Evolutionary conservation across 805 yeast genomes (phyloP).

Genomic region (Hanseniaspora nectarophila): DNA sequence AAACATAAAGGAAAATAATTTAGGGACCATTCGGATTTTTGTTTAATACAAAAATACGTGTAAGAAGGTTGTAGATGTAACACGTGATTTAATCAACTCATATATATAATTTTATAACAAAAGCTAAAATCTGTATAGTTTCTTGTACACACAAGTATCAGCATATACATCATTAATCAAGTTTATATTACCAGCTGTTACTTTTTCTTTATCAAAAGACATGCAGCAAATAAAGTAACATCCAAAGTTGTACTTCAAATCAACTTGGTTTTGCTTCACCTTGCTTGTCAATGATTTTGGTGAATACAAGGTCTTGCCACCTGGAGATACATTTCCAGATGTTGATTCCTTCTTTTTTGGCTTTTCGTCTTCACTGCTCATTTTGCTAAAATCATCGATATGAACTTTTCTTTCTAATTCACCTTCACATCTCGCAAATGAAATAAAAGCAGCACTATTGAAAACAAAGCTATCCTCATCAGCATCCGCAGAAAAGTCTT

Average conservation of each 20-base stretch:
- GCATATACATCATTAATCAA: conserved; percentile 1
- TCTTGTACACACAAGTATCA: conserved; percentile 1
- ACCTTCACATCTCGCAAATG: neutral
- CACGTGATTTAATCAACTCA: neutral
- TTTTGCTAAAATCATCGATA: neutral
- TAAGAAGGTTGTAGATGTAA: no score
- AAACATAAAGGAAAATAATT: no score
- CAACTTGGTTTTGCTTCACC: neutral
- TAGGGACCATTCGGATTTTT: no score
- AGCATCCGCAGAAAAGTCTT: neutral
- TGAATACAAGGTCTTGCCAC: neutral
- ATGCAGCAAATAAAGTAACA: neutral
- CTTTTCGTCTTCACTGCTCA: neutral
- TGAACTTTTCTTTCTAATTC: neutral
- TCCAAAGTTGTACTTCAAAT: conserved; percentile 6
- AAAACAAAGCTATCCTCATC: neutral
- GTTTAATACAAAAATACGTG: no score
- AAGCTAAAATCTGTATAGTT: neutral
- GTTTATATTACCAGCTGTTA: neutral
- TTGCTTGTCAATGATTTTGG: neutral
- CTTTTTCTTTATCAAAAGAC: neutral
- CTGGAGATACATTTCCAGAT: neutral
- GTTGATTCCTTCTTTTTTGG: neutral
- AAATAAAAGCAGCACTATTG: neutral
- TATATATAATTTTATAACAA: neutral